A percentile compares a stretch with the other conserved stretches of the same genome.
phyloP scores from a whole-genome alignment of 768 basidiomycete genomes.

The Leccinum fibrillosum region DNA sequence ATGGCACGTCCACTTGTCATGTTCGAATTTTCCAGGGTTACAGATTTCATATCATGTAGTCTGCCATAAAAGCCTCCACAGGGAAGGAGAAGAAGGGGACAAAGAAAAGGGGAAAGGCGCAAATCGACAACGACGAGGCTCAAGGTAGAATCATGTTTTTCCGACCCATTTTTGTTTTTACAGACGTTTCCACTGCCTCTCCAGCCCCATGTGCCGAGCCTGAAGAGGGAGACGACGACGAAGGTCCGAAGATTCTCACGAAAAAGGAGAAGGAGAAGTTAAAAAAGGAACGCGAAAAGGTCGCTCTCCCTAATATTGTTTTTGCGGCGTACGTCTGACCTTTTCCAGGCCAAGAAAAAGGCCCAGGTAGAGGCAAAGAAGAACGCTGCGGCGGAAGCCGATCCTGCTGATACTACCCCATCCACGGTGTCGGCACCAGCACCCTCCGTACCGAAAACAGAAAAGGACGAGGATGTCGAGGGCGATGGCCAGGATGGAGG shows the following conservation, averaged over 20 bases:
- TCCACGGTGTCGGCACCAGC: slow-evolving; percentile 14
- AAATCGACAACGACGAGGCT: slow-evolving; percentile 12
- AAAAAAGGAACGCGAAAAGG: slow-evolving; percentile 98
- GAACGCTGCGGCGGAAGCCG: slow-evolving; percentile 31
- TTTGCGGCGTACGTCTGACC: slow-evolving; percentile 9
- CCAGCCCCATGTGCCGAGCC: slow-evolving; percentile 28
- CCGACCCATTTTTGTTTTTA: neutral
- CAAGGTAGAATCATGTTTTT: slow-evolving; percentile 9
- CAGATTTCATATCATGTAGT: slow-evolving; percentile 37
- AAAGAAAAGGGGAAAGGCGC: slow-evolving; percentile 19
- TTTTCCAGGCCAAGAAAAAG: slow-evolving; percentile 63
- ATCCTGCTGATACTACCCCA: slow-evolving; percentile 26
- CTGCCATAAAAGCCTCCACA: slow-evolving; percentile 56
- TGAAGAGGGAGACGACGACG: slow-evolving; percentile 39
- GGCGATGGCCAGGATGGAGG: slow-evolving; percentile 60
- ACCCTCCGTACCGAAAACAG: slow-evolving; percentile 30
- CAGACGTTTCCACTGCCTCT: slow-evolving; percentile 28
- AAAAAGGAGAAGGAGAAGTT: slow-evolving; percentile 98
- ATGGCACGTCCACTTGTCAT: slow-evolving; percentile 51
- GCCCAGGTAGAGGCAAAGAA: slow-evolving; percentile 90
- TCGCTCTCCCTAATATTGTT: slow-evolving; percentile 25
- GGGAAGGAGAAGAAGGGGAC: slow-evolving; percentile 23
- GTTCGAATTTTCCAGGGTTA: neutral
- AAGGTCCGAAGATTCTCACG: slow-evolving; percentile 66
- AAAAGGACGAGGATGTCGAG: slow-evolving; percentile 59